Evolutionary conservation across 805 yeast species (phyloP).

Genomic region (Metschnikowia anglica): DNA sequence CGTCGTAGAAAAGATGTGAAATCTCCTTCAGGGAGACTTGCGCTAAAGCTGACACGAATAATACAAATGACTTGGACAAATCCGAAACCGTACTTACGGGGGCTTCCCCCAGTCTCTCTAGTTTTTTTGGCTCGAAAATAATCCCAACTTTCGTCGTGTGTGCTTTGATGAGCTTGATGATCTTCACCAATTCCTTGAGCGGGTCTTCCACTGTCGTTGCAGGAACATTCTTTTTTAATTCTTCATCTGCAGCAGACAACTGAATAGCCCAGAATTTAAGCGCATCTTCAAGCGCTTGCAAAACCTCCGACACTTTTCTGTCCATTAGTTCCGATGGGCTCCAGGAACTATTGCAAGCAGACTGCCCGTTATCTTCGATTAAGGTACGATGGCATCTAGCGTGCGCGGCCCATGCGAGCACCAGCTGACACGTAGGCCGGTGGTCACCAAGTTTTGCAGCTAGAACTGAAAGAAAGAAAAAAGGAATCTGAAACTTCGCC

Average conservation of each 20-base stretch:
- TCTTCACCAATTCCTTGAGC: slow-evolving; percentile 56
- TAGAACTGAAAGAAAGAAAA: neutral
- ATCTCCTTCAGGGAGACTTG: slow-evolving; percentile 30
- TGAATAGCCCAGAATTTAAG: slow-evolving; percentile 19
- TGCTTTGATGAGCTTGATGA: slow-evolving; percentile 61
- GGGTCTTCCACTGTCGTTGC: slow-evolving; percentile 41
- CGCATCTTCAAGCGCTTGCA: slow-evolving; percentile 19
- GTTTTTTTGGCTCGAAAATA: slow-evolving; percentile 60
- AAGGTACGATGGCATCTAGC: slow-evolving; percentile 5
- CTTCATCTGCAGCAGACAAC: slow-evolving; percentile 8
- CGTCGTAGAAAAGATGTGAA: slow-evolving; percentile 40
- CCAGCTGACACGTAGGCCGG: neutral
- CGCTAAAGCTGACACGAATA: slow-evolving; percentile 43
- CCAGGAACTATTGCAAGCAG: neutral
- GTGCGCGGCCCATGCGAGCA: slow-evolving; percentile 9
- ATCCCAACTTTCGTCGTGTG: slow-evolving; percentile 77
- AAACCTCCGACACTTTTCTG: slow-evolving; percentile 9
- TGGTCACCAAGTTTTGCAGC: neutral
- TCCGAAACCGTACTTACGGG: slow-evolving; percentile 51
- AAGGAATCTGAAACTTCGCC: too few species aligned
- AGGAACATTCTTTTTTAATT: slow-evolving; percentile 12
- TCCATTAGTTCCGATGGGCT: neutral
- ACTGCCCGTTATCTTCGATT: neutral
- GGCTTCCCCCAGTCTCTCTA: slow-evolving; percentile 39
- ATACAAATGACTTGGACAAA: slow-evolving; percentile 42